Conservation (phyloP, 1,284 basidiomycete species). For the Leccinum cinnamomeum region DNA sequence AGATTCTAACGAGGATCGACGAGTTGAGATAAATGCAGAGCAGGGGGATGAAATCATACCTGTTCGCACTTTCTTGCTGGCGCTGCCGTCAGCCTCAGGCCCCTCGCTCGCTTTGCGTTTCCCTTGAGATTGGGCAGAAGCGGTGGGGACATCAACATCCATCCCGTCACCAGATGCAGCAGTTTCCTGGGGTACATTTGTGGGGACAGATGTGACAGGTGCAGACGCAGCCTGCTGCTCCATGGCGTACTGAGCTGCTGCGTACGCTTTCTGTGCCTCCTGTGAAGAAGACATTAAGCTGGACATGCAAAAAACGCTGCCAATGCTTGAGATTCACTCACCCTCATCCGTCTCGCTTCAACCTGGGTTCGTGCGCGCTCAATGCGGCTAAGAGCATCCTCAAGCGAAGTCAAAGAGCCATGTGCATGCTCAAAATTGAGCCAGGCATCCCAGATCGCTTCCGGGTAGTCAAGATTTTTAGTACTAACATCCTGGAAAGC, state of each 20-base stretch:
- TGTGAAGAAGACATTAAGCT: slow-evolving; percentile 25
- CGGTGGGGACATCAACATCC: slow-evolving; percentile 48
- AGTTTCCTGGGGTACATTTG: slow-evolving; percentile 5
- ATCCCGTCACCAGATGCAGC: slow-evolving; percentile 37
- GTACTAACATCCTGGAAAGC: slow-evolving; percentile 63
- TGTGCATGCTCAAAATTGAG: slow-evolving; percentile 81
- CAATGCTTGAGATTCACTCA: slow-evolving; percentile 29
- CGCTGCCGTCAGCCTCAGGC: slow-evolving; percentile 38
- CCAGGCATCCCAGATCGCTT: slow-evolving; percentile 89
- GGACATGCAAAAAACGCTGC: neutral
- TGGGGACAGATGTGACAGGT: slow-evolving; percentile 37
- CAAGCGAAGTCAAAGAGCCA: slow-evolving; percentile 70
- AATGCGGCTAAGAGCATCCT: slow-evolving; percentile 67
- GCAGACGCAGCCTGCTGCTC: slow-evolving; percentile 45
- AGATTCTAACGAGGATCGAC: slow-evolving; percentile 38
- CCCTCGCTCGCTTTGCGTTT: slow-evolving; percentile 67
- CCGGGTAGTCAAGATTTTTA: slow-evolving; percentile 88
- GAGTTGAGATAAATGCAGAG: slow-evolving; percentile 1
- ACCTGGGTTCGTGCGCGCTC: slow-evolving; percentile 65
- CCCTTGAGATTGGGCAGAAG: slow-evolving; percentile 38
- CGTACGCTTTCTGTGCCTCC: slow-evolving; percentile 61
- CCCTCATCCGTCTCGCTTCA: slow-evolving; percentile 66
- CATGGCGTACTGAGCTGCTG: slow-evolving; percentile 48
- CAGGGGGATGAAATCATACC: slow-evolving; percentile 40
- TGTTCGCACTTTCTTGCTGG: slow-evolving; percentile 61